Conservation (phyloP, 495 filamentous ascomycete genomes). For the Penicillium tannophilum region DNA sequence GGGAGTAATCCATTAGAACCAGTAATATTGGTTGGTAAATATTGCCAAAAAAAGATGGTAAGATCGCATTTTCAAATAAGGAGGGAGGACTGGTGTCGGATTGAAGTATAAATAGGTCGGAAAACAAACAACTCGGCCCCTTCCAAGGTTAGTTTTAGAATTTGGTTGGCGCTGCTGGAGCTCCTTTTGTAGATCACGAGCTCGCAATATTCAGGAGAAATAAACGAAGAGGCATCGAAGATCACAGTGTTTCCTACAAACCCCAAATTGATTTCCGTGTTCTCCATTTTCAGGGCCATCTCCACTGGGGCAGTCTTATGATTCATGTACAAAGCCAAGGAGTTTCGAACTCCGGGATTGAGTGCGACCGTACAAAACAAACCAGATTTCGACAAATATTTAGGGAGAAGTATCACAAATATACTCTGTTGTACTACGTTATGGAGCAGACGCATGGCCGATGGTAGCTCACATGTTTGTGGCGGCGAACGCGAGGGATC, state of each 20-base stretch:
- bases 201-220: not conserved
- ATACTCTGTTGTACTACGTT: not conserved
- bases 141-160: too few relatives aligned
- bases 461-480: not conserved
- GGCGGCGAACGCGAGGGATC: constrained; percentile 4
- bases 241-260: not conserved
- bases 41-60: too few relatives aligned
- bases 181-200: not conserved
- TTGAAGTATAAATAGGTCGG: too few relatives aligned
- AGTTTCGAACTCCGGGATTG: too few relatives aligned
- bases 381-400: not conserved
- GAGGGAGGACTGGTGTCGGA: too few relatives aligned
- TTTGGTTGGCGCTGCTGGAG: too few relatives aligned
- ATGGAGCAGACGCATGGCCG: not conserved
- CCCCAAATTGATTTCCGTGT: not conserved
- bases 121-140: too few relatives aligned
- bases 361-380: not conserved
- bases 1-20: too few relatives aligned
- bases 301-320: not conserved
- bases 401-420: not conserved
- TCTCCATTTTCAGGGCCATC: not conserved
- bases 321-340: too few relatives aligned
- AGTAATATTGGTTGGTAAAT: too few relatives aligned
- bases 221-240: not conserved
- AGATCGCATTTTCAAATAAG: too few relatives aligned